Evolutionary conservation across 2,329 filamentous ascomycete genomes (phyloP).

Genomic region (Penicillium sp.): DNA sequence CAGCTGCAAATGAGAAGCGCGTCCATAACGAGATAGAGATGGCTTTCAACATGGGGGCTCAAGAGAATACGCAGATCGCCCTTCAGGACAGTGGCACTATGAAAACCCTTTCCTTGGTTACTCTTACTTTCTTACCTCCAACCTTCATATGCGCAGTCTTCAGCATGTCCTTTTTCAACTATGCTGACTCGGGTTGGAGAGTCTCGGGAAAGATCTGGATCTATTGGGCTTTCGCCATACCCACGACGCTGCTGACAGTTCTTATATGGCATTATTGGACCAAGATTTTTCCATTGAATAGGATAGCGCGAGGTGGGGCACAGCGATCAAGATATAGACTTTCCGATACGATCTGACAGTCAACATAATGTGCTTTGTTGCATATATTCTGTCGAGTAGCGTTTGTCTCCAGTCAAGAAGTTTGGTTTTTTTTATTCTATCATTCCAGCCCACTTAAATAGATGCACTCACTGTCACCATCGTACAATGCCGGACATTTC

Average conservation of each 20-base stretch:
- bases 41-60: background rate
- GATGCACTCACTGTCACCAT: too few relatives aligned
- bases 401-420: too few relatives aligned
- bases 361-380: too few relatives aligned
- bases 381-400: too few relatives aligned
- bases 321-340: background rate
- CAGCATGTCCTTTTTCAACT: constrained; percentile 39
- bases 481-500: too few relatives aligned
- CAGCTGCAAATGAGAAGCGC: background rate
- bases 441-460: too few relatives aligned
- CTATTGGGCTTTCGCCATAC: constrained; percentile 33
- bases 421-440: too few relatives aligned
- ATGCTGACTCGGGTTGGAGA: constrained; percentile 20
- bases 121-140: constrained; percentile 54
- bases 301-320: background rate
- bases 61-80: background rate
- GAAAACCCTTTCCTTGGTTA: constrained; percentile 56
- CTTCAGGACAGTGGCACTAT: constrained; percentile 55
- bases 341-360: background rate
- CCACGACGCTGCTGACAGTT: constrained; percentile 22
- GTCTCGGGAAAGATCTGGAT: constrained; percentile 32
- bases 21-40: background rate
- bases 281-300: background rate
- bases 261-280: constrained; percentile 20
- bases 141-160: constrained; percentile 52